phyloP scores from a whole-genome alignment of 345 rosid genomes.

The Eucalyptus pauciflora region DNA sequence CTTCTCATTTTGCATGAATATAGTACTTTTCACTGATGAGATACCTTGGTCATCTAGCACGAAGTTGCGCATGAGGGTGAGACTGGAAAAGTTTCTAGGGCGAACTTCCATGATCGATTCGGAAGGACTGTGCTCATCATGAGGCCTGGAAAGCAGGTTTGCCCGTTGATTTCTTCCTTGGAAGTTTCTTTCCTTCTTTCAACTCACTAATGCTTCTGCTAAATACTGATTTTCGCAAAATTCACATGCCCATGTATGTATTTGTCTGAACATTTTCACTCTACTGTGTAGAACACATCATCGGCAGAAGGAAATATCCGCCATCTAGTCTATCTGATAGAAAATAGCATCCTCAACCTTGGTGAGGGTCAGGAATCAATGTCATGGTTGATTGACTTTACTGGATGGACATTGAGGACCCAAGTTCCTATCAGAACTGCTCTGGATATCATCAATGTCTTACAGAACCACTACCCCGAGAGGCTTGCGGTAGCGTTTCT shows the following conservation, averaged over 20 bases:
- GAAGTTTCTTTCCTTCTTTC: neutral
- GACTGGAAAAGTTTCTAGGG: slow-evolving; percentile 84
- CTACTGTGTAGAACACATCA: slow-evolving; percentile 49
- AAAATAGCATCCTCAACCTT: slow-evolving; percentile 78
- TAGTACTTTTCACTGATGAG: neutral
- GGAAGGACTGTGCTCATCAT: slow-evolving; percentile 86
- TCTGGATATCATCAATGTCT: slow-evolving; percentile 53
- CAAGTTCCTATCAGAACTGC: slow-evolving; percentile 42
- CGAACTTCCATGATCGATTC: slow-evolving; percentile 54
- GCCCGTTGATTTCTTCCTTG: neutral
- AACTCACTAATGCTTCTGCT: neutral
- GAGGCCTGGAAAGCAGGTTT: slow-evolving; percentile 88
- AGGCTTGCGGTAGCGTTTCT: slow-evolving; percentile 72
- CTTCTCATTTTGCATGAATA: neutral
- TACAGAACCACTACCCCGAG: slow-evolving; percentile 90
- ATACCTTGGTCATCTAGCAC: slow-evolving; percentile 16
- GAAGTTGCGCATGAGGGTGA: slow-evolving; percentile 89
- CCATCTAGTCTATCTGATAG: slow-evolving; percentile 80
- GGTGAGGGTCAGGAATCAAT: slow-evolving; percentile 75
- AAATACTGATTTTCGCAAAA: neutral
- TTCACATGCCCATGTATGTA: neutral
- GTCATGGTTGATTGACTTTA: slow-evolving; percentile 91
- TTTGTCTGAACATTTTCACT: neutral
- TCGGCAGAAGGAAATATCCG: slow-evolving; percentile 59
- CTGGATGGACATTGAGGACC: slow-evolving; percentile 60